Evolutionary conservation across 2,329 filamentous ascomycete genomes (phyloP), one percentile per base, ranked within the genome.

Genomic region (Colletotrichum somersetense): DNA sequence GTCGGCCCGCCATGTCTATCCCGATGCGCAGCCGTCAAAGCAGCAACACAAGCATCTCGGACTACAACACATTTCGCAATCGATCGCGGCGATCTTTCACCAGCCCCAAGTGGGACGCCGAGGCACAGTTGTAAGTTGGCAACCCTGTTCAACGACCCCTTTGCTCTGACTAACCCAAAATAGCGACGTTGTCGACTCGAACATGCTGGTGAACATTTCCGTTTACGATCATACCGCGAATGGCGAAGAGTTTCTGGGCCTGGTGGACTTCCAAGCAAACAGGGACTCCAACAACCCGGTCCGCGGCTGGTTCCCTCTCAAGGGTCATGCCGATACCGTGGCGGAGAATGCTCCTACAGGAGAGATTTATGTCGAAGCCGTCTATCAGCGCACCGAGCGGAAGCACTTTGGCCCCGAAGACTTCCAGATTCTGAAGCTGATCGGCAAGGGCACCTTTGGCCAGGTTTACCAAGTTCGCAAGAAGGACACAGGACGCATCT

Each of bases 381-480:
- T 89, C 26, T 99, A 96, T 81, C 94, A 97, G 78, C 91, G 92
- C 79, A 92, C 92, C 1, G 95, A 97, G 74, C 96, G 94, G 85
- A 97, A 92, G 81, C 93, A 96, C 74, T 97, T 96, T 78, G 96
- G 96, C 1, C 96, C 96, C 2, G 94, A 94, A 76, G 96, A 99
- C 80, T 99, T 99, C 82, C 92, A 97, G 77, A 97, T 99, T 64
- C 85, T 99, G 73, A 96, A 97, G 81, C 89, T 99, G 68, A 98
- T 99, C 75, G 96, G 96, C 74, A 98, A 98, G 83, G 96, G 96
- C 66, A 99, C 96, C 0, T 99, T 99, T 80, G 96, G 96, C 1
- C 96, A 99, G 81, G 96, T 99, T 2, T 99, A 98, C 80, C 96
- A 99, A 81, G 96, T 99, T 8, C 92, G 94, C 77, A 99, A 99